These are phyloP conservation scores for Raphanus raphanistrum DNA, from an alignment of 345 rosid species.

Conservation along the genomic window DNA sequence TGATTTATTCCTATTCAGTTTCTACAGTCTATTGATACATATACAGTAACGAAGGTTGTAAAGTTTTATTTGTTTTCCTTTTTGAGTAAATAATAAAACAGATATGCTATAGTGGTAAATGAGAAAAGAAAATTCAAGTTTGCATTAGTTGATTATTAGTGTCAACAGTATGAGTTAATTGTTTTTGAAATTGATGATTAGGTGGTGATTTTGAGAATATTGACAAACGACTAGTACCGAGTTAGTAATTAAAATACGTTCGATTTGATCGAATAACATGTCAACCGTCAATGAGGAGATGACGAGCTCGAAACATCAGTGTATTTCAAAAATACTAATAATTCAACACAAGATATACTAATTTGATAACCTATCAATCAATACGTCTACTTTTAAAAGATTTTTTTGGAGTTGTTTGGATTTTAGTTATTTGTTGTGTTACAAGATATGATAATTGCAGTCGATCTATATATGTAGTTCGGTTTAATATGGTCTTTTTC, in stretches of 20 bases:
- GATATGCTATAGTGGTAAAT: neutral
- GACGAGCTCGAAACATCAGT: conserved; percentile 5
- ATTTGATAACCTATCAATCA: neutral
- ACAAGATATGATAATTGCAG: neutral
- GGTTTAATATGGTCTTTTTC: neutral
- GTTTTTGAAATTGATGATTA: neutral
- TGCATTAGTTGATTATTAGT: neutral
- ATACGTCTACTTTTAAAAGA: neutral
- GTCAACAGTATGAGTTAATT: neutral
- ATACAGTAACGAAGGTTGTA: neutral
- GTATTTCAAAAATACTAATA: neutral
- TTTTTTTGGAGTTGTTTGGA: neutral
- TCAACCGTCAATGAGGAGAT: neutral
- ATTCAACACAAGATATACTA: neutral
- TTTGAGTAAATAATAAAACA: neutral
- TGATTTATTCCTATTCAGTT: conserved; percentile 4
- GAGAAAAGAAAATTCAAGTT: neutral
- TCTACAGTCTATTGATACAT: neutral
- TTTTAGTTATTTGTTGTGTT: neutral
- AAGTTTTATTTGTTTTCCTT: neutral
- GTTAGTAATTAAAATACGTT: neutral
- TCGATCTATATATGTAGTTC: neutral
- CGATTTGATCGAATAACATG: neutral
- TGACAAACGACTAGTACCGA: conserved; percentile 13
- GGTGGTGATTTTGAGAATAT: conserved; percentile 3